Conservation (phyloP, 306 rosid genomes). For the Albizia julibrissin region DNA sequence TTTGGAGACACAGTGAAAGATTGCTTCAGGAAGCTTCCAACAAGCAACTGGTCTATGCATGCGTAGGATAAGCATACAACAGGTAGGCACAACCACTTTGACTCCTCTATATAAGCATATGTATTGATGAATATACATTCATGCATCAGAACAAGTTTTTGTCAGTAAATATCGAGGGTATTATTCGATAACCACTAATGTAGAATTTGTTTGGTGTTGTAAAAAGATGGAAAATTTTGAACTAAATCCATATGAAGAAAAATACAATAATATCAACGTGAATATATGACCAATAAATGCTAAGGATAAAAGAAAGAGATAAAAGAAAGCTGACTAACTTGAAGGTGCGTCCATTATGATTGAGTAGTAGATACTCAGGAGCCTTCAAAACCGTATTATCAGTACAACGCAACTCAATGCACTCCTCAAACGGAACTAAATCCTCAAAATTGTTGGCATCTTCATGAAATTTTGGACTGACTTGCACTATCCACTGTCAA, state of each 20-base stretch:
- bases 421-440: conserved; percentile 94
- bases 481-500: conserved; percentile 86
- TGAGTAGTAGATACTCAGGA: conserved; percentile 84
- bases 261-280: conserved; percentile 9
- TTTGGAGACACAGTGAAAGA: not conserved
- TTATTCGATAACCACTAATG: not conserved
- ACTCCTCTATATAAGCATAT: not conserved
- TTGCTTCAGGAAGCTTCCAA: not conserved
- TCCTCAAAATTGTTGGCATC: conserved; percentile 85
- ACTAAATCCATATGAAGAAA: not conserved
- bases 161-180: conserved; percentile 1
- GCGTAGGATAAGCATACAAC: not conserved
- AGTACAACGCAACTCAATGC: conserved; percentile 74
- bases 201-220: not conserved
- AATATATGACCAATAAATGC: conserved; percentile 16
- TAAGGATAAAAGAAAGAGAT: conserved; percentile 16
- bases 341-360: conserved; percentile 92
- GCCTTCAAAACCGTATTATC: conserved; percentile 69
- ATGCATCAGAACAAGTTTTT: not conserved
- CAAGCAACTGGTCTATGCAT: no score
- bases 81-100: not conserved
- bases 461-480: conserved; percentile 89
- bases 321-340: conserved; percentile 63
- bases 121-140: not conserved
- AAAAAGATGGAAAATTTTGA: not conserved